Base-by-base conservation (phyloP, 768 basidiomycete genomes). In the Hygrocybe coccinea region DNA sequence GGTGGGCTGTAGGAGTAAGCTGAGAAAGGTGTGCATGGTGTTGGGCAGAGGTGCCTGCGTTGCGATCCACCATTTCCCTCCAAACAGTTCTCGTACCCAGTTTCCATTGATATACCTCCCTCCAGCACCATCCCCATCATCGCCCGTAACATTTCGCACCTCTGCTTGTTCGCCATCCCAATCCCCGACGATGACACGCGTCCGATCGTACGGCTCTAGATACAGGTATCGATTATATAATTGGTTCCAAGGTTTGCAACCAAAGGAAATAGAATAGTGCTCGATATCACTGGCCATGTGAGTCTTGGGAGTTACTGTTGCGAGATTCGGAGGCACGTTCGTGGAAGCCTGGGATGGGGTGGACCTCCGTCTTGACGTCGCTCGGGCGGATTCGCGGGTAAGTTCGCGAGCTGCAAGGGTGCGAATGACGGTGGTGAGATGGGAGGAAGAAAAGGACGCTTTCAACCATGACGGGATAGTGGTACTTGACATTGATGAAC, bases 41-140 rank as follows among this genome's bases (percentile, higher is more conserved):
- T 73, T 65, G 4, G 78, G 81, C 34, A 91, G 70, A 0, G 92
- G 90, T 0, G 91, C 92, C 65, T 94, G 91, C 0, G 89, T 79
- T 2, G 90, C 89, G 56, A 94, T 87, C 87, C 90, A 91, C 82
- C 82, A 85, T 63, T 84, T 87, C 33, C 77, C 78, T 6, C 91
- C 88, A 49, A 74, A 79, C 24, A 76, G 70, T 65, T 94, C 92
- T 44, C 79, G 74, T n/a, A 93, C 84, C 87, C 91, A 93, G 63
- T 80, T 90, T 12, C 87, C 92, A 62, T 95, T 93, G 35, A 95
- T 66, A 67, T 94, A 95, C 47, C 80, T 71, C 11, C 79, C 55
- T 24, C 55, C 51, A 50, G 25, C 38, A 22, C 44, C 29, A 33
- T 55, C 22, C 21, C 36, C 48, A 11, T 17, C 51, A 45, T 45